Percentiles rank a stretch among this genome's conserved stretches.
Evolutionary conservation across 2,329 filamentous ascomycete species (phyloP).

Genomic region (Xylaria sp.): DNA sequence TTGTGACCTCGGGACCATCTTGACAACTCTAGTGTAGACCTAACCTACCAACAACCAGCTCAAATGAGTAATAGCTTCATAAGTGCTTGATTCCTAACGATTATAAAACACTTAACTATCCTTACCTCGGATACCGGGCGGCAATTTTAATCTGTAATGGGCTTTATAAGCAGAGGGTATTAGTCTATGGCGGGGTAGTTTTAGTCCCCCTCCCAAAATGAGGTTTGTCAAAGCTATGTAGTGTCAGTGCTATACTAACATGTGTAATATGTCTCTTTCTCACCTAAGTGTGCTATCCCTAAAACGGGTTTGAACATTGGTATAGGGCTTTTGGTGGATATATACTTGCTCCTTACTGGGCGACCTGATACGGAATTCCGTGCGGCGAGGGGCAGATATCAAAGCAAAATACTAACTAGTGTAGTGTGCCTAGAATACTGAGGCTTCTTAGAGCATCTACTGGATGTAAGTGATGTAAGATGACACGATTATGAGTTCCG

Average conservation of each 20-base stretch:
- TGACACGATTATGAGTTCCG: background rate
- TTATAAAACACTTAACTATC: background rate
- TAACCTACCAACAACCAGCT: background rate
- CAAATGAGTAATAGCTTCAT: background rate
- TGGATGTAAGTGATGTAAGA: background rate
- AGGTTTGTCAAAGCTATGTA: background rate
- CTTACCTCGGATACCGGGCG: background rate
- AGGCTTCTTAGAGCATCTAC: background rate
- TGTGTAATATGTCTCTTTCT: background rate
- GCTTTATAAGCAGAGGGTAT: constrained; percentile 6
- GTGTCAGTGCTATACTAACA: background rate
- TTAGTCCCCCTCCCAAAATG: background rate
- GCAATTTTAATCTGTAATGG: background rate
- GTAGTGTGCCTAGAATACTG: background rate
- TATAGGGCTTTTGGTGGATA: background rate
- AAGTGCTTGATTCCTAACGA: background rate
- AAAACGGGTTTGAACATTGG: background rate
- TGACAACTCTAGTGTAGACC: background rate
- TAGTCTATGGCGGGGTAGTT: constrained; percentile 11
- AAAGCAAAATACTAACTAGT: background rate
- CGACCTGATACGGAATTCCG: constrained; percentile 13
- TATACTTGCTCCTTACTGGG: background rate
- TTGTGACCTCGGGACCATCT: background rate
- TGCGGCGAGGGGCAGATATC: background rate
- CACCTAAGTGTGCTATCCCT: constrained; percentile 1